phyloP scores from a whole-genome alignment of 1,284 basidiomycete species.

The Apiotrichum akiyoshidainum region DNA sequence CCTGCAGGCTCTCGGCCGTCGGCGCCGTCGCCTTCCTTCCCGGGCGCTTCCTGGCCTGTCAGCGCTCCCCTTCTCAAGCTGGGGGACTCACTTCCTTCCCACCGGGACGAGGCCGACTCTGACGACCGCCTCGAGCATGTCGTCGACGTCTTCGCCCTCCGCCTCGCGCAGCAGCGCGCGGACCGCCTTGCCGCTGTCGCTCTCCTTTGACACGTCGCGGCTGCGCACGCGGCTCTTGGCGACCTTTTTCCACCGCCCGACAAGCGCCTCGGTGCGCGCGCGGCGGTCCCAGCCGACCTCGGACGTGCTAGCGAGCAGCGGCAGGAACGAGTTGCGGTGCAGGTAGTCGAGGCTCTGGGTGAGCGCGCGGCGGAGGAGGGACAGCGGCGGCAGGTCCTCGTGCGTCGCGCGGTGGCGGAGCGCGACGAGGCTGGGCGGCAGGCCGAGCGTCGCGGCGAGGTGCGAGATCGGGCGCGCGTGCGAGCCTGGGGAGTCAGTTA shows the following conservation, averaged over 20 bases:
- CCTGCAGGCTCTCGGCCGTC: slow-evolving; percentile 34
- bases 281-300: slow-evolving; percentile 39
- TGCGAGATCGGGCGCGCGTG: slow-evolving; percentile 87
- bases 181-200: slow-evolving; percentile 53
- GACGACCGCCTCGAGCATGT: slow-evolving; percentile 63
- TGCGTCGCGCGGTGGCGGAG: slow-evolving; percentile 92
- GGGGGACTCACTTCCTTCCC: slow-evolving; percentile 64
- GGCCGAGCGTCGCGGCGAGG: slow-evolving; percentile 77
- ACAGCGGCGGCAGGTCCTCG: slow-evolving; percentile 85
- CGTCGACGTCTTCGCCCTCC: slow-evolving; percentile 58
- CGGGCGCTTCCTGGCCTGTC: slow-evolving; percentile 16
- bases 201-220: slow-evolving; percentile 70
- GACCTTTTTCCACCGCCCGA: slow-evolving; percentile 45
- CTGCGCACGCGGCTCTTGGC: slow-evolving; percentile 52
- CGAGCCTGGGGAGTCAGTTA: slow-evolving; percentile 24
- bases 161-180: slow-evolving; percentile 39
- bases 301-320: slow-evolving; percentile 60
- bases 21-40: slow-evolving; percentile 22
- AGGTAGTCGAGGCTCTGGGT: slow-evolving; percentile 62
- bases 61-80: slow-evolving; percentile 12
- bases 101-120: slow-evolving; percentile 71
- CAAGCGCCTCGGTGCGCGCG: slow-evolving; percentile 55
- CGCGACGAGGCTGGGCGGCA: slow-evolving; percentile 90
- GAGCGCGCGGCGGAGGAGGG: slow-evolving; percentile 71
- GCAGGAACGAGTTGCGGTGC: slow-evolving; percentile 71